Evolutionary conservation across 345 rosid species (phyloP), one percentile per base, ranked within the genome.

Genomic region (Salix caprea): DNA sequence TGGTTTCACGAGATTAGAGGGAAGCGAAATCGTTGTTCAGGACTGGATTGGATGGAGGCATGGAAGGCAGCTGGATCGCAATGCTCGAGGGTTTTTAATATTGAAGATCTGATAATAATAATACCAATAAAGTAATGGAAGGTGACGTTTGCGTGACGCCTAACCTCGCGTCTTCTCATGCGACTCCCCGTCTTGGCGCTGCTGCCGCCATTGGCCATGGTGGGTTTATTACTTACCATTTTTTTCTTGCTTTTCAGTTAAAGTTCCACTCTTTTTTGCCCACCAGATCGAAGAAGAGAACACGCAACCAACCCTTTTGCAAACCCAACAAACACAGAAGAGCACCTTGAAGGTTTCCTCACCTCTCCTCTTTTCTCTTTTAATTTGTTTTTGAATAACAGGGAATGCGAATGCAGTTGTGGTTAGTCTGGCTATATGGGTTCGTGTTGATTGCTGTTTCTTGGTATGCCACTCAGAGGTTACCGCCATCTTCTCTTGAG

Each of bases 371-470:
- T 60, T 7, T 8, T 54, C 7, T 13, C 26, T n/a, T 16, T 30
- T 28, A 23, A 44, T 50, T 74, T 67, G 56, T 58, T 77, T 73
- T 71, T 76, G 71, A 32, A 56, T 77, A 71, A 69, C 88, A 89
- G 96, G 89, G 77, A 21, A 73, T 84, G 74, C 78, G 73, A 84
- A 80, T 86, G 80, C 91, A 89, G n/a, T 75, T 95, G 2, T 87
- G 89, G 84, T 84, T 89, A 19, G 71, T 93, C 71, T 95, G 97
- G 98, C 80, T 90, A 46, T 89, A 88, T 84, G 98, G 99, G 71
- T 69, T 91, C 61, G 69, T 86, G 65, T 84, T 93, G 34, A 90
- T 96, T 75, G 87, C 73, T 77, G 79, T 96, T 79, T 91, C 98
- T 76, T 78, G 93, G 71, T 91, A 86, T 84, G 88, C 91, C 16